Evolutionary conservation across 1,139 yeast species (phyloP).

Genomic region (Nakaseomyces uthaithaninus): DNA sequence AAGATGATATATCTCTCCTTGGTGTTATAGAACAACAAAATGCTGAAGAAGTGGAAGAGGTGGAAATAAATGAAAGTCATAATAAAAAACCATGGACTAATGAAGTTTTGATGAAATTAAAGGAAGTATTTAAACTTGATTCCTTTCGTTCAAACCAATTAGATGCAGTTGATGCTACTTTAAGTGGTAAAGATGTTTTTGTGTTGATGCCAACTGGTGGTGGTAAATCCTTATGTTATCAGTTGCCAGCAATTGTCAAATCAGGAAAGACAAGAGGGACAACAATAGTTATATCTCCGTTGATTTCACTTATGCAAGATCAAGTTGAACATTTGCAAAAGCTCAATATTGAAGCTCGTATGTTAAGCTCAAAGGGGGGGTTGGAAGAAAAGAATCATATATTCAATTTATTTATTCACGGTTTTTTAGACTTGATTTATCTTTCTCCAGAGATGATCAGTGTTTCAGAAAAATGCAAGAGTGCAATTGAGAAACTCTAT

Average conservation of each 20-base stretch:
- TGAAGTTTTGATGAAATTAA: constrained; percentile 56
- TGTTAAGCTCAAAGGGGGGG: constrained; percentile 74
- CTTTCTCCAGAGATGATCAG: constrained; percentile 94
- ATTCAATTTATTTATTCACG: constrained; percentile 54
- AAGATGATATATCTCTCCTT: constrained; percentile 18
- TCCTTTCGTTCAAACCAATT: constrained; percentile 77
- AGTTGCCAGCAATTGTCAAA: constrained; percentile 78
- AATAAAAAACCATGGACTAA: constrained; percentile 46
- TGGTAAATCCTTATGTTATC: constrained; percentile 94
- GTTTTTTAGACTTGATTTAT: constrained; percentile 68
- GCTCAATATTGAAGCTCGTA: constrained; percentile 69
- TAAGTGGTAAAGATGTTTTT: constrained; percentile 78
- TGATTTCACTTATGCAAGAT: constrained; percentile 95
- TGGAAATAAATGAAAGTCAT: background rate
- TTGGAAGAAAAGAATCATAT: constrained; percentile 58
- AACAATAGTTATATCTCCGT: constrained; percentile 87
- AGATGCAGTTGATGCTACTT: constrained; percentile 77
- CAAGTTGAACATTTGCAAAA: constrained; percentile 76
- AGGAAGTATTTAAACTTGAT: constrained; percentile 51
- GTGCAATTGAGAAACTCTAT: constrained; percentile 52
- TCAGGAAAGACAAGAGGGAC: constrained; percentile 74
- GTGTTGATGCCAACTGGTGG: constrained; percentile 99
- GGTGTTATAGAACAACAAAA: constrained; percentile 10
- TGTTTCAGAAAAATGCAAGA: constrained; percentile 62
- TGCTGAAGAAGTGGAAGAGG: background rate